phyloP scores from a whole-genome alignment of 106 monocot species.

The Dioscorea dumetorum region DNA sequence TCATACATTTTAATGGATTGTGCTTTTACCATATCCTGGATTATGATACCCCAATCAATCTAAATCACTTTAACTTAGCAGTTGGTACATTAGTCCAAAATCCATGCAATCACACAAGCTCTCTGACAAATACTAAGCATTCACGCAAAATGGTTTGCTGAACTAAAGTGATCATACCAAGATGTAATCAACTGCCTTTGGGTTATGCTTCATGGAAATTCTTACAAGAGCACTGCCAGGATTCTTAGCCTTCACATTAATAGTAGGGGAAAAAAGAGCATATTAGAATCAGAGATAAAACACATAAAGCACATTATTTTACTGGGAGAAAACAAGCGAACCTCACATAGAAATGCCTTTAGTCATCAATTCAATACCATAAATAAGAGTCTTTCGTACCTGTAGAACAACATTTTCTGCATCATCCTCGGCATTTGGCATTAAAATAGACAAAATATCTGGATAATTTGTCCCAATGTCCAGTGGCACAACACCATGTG shows the following conservation, averaged over 20 bases:
- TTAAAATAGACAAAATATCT: conserved; percentile 55
- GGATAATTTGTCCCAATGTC: conserved; percentile 78
- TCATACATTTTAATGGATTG: too few species aligned
- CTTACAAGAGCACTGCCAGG: conserved; percentile 73
- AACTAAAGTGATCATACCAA: conserved; percentile 36
- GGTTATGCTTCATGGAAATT: conserved; percentile 52
- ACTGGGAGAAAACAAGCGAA: too few species aligned
- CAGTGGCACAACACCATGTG: conserved; percentile 58
- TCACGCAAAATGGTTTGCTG: too few species aligned
- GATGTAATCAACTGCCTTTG: conserved; percentile 62
- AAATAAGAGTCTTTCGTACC: conserved; percentile 23
- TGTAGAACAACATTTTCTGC: conserved; percentile 39
- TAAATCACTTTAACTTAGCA: too few species aligned
- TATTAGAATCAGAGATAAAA: neutral
- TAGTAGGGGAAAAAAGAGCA: neutral
- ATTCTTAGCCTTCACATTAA: conserved; percentile 45
- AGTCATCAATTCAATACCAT: neutral
- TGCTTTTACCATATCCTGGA: too few species aligned
- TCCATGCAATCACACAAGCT: too few species aligned
- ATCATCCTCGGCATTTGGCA: conserved; percentile 21
- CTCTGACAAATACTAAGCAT: too few species aligned
- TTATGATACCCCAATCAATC: too few species aligned
- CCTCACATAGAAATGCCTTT: neutral
- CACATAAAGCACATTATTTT: too few species aligned
- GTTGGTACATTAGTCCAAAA: too few species aligned